Evolutionary conservation across 176 grass and related monocot species (phyloP).

Genomic region (Tillandsia leiboldiana): DNA sequence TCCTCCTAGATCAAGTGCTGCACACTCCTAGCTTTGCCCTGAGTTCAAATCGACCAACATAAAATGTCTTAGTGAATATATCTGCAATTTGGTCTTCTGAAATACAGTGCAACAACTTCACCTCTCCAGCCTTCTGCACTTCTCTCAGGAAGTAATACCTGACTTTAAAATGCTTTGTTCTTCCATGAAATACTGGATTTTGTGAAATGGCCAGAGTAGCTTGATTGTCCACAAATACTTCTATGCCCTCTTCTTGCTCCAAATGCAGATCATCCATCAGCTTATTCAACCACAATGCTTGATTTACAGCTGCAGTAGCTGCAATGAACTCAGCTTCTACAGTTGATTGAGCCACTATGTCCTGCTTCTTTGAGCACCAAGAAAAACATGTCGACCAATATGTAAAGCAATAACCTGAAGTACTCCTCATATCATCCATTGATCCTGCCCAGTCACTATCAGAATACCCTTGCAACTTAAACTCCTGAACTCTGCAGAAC

Average conservation of each 20-base stretch:
- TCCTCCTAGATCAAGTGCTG: no score
- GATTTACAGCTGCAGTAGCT: not conserved
- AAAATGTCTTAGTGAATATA: no score
- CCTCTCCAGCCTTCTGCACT: no score
- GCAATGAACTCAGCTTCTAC: slow-evolving; percentile 3
- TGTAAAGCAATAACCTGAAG: slow-evolving; percentile 1
- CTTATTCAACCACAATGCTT: slow-evolving; percentile 3
- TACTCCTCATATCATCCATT: slow-evolving; percentile 7
- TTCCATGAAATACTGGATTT: slow-evolving; percentile 9
- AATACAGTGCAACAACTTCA: no score
- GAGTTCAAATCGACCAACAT: no score
- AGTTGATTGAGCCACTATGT: not conserved
- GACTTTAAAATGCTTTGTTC: no score
- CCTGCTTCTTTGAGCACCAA: slow-evolving; percentile 10
- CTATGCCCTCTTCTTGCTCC: not conserved
- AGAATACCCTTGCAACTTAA: not conserved
- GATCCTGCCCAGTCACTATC: not conserved
- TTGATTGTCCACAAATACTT: not conserved
- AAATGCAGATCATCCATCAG: not conserved
- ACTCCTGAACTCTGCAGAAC: not conserved
- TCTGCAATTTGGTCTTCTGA: no score
- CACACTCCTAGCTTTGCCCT: no score
- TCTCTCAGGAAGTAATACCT: no score
- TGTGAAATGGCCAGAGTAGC: not conserved
- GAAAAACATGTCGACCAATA: not conserved